These are phyloP conservation scores for Limnanthes douglasii DNA, from an alignment of 345 rosid species.

Conservation along the genomic window DNA sequence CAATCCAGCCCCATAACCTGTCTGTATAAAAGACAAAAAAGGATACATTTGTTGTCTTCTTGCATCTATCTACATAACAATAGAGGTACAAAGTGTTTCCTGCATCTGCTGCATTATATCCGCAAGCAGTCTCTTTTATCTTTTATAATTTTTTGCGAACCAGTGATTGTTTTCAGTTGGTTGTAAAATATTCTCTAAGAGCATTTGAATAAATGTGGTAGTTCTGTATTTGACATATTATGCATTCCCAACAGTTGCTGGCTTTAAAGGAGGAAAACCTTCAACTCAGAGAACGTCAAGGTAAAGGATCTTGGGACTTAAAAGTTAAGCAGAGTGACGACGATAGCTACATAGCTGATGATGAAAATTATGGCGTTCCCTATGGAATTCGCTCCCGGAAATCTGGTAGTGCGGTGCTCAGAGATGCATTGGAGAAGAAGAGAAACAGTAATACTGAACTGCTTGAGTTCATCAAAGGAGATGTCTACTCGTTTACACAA, in stretches of 20 bases:
- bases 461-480: conserved; percentile 1
- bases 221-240: not conserved
- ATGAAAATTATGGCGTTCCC: conserved; percentile 11
- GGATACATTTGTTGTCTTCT: no score
- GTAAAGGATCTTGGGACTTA: conserved; percentile 17
- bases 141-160: no score
- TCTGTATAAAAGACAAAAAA: no score
- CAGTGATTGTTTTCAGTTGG: no score
- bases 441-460: conserved; percentile 10
- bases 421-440: no score
- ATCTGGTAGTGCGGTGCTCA: conserved; percentile 10
- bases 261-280: conserved; percentile 41
- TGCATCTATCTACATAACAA: not conserved
- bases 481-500: conserved; percentile 15
- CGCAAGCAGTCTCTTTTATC: no score
- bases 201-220: not conserved
- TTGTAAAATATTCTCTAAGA: not conserved
- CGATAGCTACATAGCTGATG: conserved; percentile 8
- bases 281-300: conserved; percentile 22
- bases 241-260: conserved; percentile 24
- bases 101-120: conserved; percentile 41
- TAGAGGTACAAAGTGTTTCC: not conserved
- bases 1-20: no score
- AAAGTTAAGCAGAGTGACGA: no score
- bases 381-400: conserved; percentile 6